These are phyloP conservation scores for Plantago lanceolata DNA, from an alignment of 305 asterid genomes.

Conservation along the genomic window DNA sequence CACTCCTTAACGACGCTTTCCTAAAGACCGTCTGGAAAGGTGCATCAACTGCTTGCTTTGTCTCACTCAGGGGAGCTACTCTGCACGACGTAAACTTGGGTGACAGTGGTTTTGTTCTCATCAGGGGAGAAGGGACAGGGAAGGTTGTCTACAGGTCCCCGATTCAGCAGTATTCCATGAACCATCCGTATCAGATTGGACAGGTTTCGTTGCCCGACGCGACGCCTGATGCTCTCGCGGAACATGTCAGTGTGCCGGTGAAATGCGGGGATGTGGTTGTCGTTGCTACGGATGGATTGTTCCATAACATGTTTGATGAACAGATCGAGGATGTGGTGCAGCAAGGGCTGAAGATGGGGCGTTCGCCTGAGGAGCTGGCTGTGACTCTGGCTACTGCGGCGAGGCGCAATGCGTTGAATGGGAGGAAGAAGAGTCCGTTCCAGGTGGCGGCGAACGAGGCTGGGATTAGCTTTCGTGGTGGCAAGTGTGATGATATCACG, in stretches of 20 bases:
- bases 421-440: slow-evolving; percentile 78
- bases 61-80: no score
- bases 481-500: slow-evolving; percentile 29
- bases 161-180: slow-evolving; percentile 27
- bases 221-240: slow-evolving; percentile 20
- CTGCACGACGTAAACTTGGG: no score
- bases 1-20: no score
- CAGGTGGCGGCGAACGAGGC: slow-evolving; percentile 16
- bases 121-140: no score
- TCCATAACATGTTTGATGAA: slow-evolving; percentile 74
- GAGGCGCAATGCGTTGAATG: slow-evolving; percentile 80
- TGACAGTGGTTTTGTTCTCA: no score
- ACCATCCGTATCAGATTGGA: slow-evolving; percentile 36
- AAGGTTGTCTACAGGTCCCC: slow-evolving; percentile 16
- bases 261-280: slow-evolving; percentile 87
- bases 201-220: not conserved
- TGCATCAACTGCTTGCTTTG: no score
- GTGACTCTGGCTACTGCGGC: slow-evolving; percentile 90
- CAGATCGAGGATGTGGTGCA: slow-evolving; percentile 83
- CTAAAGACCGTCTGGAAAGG: no score
- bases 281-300: slow-evolving; percentile 92
- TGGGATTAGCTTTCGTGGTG: slow-evolving; percentile 10
- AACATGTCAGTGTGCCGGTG: slow-evolving; percentile 37
- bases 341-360: slow-evolving; percentile 76
- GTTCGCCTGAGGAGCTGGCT: slow-evolving; percentile 82